phyloP scores from a whole-genome alignment of 2,329 filamentous ascomycete species.

The Alternaria arborescens region DNA sequence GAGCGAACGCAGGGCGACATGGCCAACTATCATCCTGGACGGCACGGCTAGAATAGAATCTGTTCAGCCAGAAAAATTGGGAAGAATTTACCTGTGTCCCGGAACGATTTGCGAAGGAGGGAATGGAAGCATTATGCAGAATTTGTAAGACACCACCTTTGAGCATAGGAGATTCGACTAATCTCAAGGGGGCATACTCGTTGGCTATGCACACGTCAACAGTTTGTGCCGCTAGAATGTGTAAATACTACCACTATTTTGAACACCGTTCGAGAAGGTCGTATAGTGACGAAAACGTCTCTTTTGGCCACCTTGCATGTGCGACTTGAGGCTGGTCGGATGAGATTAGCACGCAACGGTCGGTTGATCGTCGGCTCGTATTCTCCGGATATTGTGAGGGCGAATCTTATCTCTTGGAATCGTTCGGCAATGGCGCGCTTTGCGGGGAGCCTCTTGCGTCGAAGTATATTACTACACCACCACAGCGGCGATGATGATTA shows the following conservation, averaged over 20 bases:
- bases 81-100: neutral
- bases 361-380: constrained; percentile 4
- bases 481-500: constrained; percentile 10
- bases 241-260: neutral
- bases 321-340: constrained; percentile 6
- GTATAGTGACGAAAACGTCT: constrained; percentile 11
- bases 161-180: neutral
- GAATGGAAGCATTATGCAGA: neutral
- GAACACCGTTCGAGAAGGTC: constrained; percentile 12
- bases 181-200: neutral
- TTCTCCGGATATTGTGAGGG: neutral
- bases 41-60: neutral
- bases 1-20: neutral
- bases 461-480: constrained; percentile 13
- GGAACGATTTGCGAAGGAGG: neutral
- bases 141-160: neutral
- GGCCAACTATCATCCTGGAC: neutral
- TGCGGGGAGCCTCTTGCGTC: constrained; percentile 8
- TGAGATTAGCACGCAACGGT: constrained; percentile 2
- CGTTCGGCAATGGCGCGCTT: constrained; percentile 1
- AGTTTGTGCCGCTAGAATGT: neutral
- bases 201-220: neutral
- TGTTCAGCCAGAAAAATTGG: neutral
- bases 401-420: neutral
- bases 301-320: constrained; percentile 3